These are phyloP conservation scores for Teratosphaeria destructans DNA, from an alignment of 2,329 filamentous ascomycete genomes.

Conservation along the genomic window DNA sequence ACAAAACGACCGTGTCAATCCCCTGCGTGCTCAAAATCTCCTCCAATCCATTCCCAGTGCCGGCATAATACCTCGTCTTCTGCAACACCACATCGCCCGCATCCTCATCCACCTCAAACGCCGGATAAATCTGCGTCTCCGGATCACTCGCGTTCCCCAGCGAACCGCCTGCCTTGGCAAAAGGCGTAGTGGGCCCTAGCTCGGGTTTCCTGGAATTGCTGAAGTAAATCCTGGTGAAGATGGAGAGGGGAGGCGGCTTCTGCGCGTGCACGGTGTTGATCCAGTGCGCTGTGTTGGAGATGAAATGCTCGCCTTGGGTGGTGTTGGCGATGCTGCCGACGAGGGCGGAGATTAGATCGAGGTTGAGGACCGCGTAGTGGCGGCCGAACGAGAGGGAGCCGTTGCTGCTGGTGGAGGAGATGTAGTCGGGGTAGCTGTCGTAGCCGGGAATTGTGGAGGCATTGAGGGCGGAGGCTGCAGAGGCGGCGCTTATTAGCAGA, in stretches of 20 bases:
- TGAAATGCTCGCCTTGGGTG: conserved; percentile 24
- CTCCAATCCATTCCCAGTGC: conserved; percentile 31
- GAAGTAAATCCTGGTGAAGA: conserved; percentile 33
- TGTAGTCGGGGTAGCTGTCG: conserved; percentile 10
- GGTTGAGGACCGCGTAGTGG: conserved; percentile 33
- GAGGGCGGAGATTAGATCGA: conserved; percentile 33
- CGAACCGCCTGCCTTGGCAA: conserved; percentile 23
- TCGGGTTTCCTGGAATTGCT: conserved; percentile 25
- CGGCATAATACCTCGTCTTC: conserved; percentile 36
- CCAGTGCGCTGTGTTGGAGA: conserved; percentile 28
- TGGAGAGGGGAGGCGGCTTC: conserved; percentile 24
- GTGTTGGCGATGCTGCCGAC: conserved; percentile 26
- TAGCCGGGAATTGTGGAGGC: conserved; percentile 11
- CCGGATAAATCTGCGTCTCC: conserved; percentile 24
- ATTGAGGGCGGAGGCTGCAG: not conserved
- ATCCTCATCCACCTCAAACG: conserved; percentile 23
- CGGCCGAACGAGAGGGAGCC: conserved; percentile 23
- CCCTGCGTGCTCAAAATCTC: conserved; percentile 30
- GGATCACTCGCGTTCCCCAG: conserved; percentile 21
- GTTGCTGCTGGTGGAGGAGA: conserved; percentile 14
- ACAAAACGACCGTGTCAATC: conserved; percentile 34
- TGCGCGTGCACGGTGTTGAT: conserved; percentile 31
- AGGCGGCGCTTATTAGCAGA: conserved; percentile 1
- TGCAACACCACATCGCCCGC: conserved; percentile 28
- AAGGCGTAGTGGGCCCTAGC: conserved; percentile 26